Percentiles rank a stretch among this genome's conserved stretches.
Evolutionary conservation across 2,329 filamentous ascomycete species (phyloP).

Genomic region (Catunica adiposa): DNA sequence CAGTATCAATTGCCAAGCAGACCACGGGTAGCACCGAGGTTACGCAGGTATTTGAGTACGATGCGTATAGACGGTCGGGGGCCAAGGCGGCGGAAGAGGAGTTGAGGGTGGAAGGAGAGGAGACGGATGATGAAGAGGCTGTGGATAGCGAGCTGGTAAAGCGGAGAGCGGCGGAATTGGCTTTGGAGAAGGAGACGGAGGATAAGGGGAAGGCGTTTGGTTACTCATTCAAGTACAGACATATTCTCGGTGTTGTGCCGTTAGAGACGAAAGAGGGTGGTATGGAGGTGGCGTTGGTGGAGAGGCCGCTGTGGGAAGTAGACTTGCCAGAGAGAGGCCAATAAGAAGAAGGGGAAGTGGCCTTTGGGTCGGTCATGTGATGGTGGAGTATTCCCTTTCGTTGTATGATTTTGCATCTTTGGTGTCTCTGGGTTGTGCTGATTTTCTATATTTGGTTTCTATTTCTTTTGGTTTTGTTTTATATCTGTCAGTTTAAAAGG

Average conservation of each 20-base stretch:
- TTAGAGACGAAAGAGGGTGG: slow-evolving; percentile 24
- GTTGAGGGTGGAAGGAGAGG: slow-evolving; percentile 12
- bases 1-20: slow-evolving; percentile 28
- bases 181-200: slow-evolving; percentile 18
- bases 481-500: too few relatives aligned
- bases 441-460: too few relatives aligned
- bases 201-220: slow-evolving; percentile 35
- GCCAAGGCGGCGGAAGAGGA: slow-evolving; percentile 17
- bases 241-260: slow-evolving; percentile 61
- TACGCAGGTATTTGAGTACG: slow-evolving; percentile 13
- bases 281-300: slow-evolving; percentile 73
- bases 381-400: too few relatives aligned
- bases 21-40: slow-evolving; percentile 14
- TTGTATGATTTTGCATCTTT: too few relatives aligned
- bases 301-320: slow-evolving; percentile 71
- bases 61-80: slow-evolving; percentile 7
- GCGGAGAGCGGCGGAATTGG: slow-evolving; percentile 9
- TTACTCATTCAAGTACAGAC: slow-evolving; percentile 84
- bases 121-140: slow-evolving; percentile 25
- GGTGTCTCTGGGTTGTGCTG: too few relatives aligned
- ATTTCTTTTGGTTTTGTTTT: too few relatives aligned
- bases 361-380: too few relatives aligned
- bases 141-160: slow-evolving; percentile 5
- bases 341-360: neutral
- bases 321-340: slow-evolving; percentile 48